Conservation (phyloP, 2,329 filamentous ascomycete genomes). For the Orbilia quercus region DNA sequence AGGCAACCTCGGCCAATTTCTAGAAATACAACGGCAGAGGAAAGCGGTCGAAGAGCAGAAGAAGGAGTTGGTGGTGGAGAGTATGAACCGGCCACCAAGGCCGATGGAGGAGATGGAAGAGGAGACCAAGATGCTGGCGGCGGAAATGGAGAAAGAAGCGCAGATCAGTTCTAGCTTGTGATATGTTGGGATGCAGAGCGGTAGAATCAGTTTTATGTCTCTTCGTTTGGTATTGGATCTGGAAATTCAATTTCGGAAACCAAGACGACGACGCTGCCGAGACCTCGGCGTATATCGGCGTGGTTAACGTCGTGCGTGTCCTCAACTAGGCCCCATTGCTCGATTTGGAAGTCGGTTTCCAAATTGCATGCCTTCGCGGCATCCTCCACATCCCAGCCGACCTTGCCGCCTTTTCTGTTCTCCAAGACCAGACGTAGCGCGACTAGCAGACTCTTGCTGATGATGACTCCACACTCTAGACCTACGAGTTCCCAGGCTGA, state of each 20-base stretch:
- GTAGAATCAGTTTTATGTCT: conserved; percentile 6
- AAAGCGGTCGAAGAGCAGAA: conserved; percentile 63
- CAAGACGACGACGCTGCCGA: conserved; percentile 86
- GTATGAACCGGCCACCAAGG: conserved; percentile 72
- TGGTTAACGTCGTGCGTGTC: conserved; percentile 97
- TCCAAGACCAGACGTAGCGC: conserved; percentile 82
- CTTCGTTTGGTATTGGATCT: conserved; percentile 59
- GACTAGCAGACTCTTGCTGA: conserved; percentile 85
- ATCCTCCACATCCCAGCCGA: conserved; percentile 80
- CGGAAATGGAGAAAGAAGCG: conserved; percentile 64
- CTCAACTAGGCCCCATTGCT: conserved; percentile 95
- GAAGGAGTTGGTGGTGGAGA: conserved; percentile 63
- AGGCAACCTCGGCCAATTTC: conserved; percentile 79
- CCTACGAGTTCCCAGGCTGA: conserved; percentile 84
- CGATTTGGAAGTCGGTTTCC: conserved; percentile 90
- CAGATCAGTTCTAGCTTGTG: not conserved
- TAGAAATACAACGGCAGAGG: conserved; percentile 65
- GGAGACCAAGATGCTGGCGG: conserved; percentile 77
- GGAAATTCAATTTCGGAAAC: conserved; percentile 70
- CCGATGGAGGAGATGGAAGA: conserved; percentile 79
- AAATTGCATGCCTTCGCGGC: conserved; percentile 80
- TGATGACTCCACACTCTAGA: conserved; percentile 83
- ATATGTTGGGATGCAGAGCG: not conserved
- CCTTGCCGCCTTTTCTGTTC: conserved; percentile 74
- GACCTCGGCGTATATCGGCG: conserved; percentile 86